Evolutionary conservation across 2,329 filamentous ascomycete genomes (phyloP), one percentile per base, ranked within the genome.

Genomic region (Pseudogymnoascus sp.): DNA sequence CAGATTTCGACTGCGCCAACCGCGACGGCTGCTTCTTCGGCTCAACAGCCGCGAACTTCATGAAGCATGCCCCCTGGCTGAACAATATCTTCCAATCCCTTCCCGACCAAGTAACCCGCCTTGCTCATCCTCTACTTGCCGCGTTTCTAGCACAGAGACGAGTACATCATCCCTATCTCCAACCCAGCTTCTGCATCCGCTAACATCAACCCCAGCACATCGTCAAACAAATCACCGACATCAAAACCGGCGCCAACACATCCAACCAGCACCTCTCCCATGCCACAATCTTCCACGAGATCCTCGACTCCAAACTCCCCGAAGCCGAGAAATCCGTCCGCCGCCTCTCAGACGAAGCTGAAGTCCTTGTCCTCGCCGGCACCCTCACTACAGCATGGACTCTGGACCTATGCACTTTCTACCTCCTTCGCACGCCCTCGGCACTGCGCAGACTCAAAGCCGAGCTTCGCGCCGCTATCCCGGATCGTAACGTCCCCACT

Each of bases 331-430:
- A 42, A 42, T 3, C 36, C 7, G 18, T 39, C 14, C 34, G 37
- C 14, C 34, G 59, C 7, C 59, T 61, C 18, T 39, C 34, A 6
- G 59, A 42, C 7, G 59, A 61, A 61, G 72, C 62, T 8, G 62
- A 66, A 42, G 57, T 69, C 11, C 40, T 69, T 10, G 66, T 69
- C 1, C 63, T 63, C 0, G 77, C 76, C 1, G 77, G 75, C 2
- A 75, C 73, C 5, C 72, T 76, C 39, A 79, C 77, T 0, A 74
- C 72, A 0, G 71, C 70, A 8, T 72, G 71, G 67, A 68, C 73
- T 0, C 68, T 80, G n/a, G 66, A 72, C 1, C 65, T 75, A 2
- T 67, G 73, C 5, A 70, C 73, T 5, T 79, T 72, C 68, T 64
- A 76, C 69, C 66, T 78, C 2, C 73, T 76, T n/a, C 64, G 68